Evolutionary conservation across 2,329 filamentous ascomycete species (phyloP).

Genomic region (Neonectria magnoliae): DNA sequence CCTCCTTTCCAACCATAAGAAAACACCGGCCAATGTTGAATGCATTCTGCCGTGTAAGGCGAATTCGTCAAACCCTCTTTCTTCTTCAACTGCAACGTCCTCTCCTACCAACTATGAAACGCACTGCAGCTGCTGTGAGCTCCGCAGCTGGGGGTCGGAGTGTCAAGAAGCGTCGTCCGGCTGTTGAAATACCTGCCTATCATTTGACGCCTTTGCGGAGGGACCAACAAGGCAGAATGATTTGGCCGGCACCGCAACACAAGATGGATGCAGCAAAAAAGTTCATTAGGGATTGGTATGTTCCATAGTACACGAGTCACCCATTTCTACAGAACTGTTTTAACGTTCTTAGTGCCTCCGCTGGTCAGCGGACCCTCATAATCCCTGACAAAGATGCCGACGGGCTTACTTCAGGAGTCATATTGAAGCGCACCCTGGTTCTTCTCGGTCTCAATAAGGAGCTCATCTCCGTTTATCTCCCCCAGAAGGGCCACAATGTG

Average conservation of each 20-base stretch:
- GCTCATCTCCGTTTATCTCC: not conserved
- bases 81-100: not conserved
- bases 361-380: not conserved
- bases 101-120: not conserved
- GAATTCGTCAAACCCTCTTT: not conserved
- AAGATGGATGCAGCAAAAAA: not conserved
- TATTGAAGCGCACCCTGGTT: not conserved
- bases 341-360: not conserved
- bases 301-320: too few relatives aligned
- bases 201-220: not conserved
- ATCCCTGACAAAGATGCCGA: not conserved
- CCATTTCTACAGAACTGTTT: too few relatives aligned
- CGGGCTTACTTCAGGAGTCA: not conserved
- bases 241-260: not conserved
- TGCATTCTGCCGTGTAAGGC: not conserved
- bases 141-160: not conserved
- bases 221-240: not conserved
- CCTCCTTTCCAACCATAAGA: not conserved
- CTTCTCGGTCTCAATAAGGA: not conserved
- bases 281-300: not conserved
- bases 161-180: not conserved
- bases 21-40: not conserved
- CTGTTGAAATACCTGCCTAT: not conserved
- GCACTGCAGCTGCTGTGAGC: not conserved
- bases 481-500: not conserved